These are phyloP conservation scores for Populus deltoides DNA, from an alignment of 345 rosid genomes.

Conservation along the genomic window DNA sequence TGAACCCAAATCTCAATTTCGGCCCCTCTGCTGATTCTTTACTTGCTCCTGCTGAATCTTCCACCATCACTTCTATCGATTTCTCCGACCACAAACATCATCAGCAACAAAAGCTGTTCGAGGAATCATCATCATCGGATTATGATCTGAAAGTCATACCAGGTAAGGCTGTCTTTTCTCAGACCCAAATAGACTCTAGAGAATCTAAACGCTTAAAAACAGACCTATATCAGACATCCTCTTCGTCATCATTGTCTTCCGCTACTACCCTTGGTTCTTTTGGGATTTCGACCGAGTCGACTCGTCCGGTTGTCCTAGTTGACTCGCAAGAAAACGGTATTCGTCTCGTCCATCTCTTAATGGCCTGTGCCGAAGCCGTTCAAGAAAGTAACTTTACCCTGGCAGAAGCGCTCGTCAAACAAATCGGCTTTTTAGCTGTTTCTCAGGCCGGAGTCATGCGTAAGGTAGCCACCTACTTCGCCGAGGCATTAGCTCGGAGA, in stretches of 20 bases:
- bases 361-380: conserved; percentile 83
- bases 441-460: conserved; percentile 76
- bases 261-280: conserved; percentile 13
- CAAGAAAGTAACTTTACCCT: conserved; percentile 47
- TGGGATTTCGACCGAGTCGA: conserved; percentile 23
- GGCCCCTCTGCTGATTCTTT: conserved; percentile 33
- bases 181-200: background rate
- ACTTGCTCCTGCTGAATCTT: conserved; percentile 38
- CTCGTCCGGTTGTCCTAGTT: conserved; percentile 55
- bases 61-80: conserved; percentile 38
- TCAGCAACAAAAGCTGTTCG: conserved; percentile 4
- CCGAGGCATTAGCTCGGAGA: conserved; percentile 74
- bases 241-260: conserved; percentile 36
- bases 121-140: conserved; percentile 43
- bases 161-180: conserved; percentile 57
- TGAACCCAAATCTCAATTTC: conserved; percentile 43
- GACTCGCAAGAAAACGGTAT: conserved; percentile 83
- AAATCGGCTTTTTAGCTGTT: conserved; percentile 50
- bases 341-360: conserved; percentile 62
- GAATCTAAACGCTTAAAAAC: conserved; percentile 8
- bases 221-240: conserved; percentile 8
- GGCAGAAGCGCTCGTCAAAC: conserved; percentile 70
- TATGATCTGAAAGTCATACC: conserved; percentile 74
- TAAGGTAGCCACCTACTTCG: conserved; percentile 75
- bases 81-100: conserved; percentile 9